phyloP scores from a whole-genome alignment of 1,284 basidiomycete genomes.

The Sanguinoderma infundibulare region DNA sequence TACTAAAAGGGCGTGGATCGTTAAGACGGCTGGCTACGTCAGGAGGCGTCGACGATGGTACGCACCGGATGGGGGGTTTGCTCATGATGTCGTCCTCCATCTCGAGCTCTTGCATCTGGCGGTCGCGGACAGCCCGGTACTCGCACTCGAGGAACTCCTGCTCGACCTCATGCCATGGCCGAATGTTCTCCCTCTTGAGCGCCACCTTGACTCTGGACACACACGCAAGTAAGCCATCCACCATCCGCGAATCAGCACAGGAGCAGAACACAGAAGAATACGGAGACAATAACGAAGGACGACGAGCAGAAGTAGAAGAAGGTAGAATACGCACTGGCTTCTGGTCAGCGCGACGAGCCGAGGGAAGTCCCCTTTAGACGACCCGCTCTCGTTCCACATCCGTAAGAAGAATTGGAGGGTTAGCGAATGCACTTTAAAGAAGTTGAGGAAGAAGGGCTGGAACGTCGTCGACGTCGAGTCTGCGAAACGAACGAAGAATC shows the following conservation, averaged over 20 bases:
- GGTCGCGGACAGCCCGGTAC: conserved; percentile 86
- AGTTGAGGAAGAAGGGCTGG: conserved; percentile 90
- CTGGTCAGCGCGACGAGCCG: conserved; percentile 84
- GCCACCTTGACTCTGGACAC: conserved; percentile 73
- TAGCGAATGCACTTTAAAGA: conserved; percentile 82
- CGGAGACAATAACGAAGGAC: background rate
- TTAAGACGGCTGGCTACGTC: background rate
- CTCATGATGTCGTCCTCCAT: conserved; percentile 88
- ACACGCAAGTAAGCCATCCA: conserved; percentile 8
- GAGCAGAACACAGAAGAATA: background rate
- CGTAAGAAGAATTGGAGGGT: conserved; percentile 90
- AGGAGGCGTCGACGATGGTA: conserved; percentile 9
- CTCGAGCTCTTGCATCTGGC: conserved; percentile 94
- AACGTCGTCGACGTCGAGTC: conserved; percentile 85
- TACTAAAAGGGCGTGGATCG: conserved; percentile 47
- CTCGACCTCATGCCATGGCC: conserved; percentile 87
- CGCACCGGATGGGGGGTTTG: conserved; percentile 84
- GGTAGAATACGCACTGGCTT: conserved; percentile 71
- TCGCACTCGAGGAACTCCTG: conserved; percentile 85
- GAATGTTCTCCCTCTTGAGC: conserved; percentile 75
- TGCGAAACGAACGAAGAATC: conserved; percentile 5
- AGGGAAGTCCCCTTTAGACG: conserved; percentile 79
- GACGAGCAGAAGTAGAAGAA: conserved; percentile 2
- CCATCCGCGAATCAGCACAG: background rate
- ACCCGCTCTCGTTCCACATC: conserved; percentile 95